Evolutionary conservation across 495 filamentous ascomycete genomes (phyloP), one percentile per base, ranked within the genome.

Genomic region (Daldinia decipiens): DNA sequence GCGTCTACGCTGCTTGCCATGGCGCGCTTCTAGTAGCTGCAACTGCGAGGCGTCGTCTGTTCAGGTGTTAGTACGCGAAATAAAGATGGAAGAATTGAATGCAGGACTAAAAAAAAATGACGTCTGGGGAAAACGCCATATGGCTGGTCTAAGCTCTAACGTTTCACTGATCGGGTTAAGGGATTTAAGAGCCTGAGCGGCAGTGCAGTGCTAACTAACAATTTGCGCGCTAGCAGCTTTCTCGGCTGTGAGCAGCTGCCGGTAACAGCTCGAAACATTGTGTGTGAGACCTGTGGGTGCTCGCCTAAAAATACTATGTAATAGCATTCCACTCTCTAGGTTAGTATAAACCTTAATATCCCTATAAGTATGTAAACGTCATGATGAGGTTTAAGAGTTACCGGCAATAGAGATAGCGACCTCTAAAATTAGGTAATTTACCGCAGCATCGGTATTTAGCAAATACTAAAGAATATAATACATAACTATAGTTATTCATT

Each of bases 1-100:
- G 90, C 87, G 78, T 97, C 93, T 38, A 94, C 93, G 65, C 85
- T 89, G 60, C 85, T 86, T 70, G 90, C 91, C 91, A 93, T 94
- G 34, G 43, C 63, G 62, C 21, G 62, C 51, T 43, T 31, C 43
- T 21, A 36, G 36, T n/a, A n/a, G 62, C 24, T 40, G 38, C 29
- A 13, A 39, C 31, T 24, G 19, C 15, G 38, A 53, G 11, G 17
- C 53, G 34, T 24, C 6, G 24, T 62, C 36, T 57, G 6, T 56
- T 32, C 26, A 57, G 32, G 40, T 13, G 11, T 55, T 53, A 39
- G 27, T 31, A 26, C 21, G 32, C 39, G 43, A 65, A 50, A 61
- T 21, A 38, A 62, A 39, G 62, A 62, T 69, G 65, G 60, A 69
- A 66, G 70, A 53, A 62, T 62, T 65, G 51, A 39, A 47, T 59